Percentiles rank a stretch among this genome's conserved stretches.
Evolutionary conservation across 768 basidiomycete species (phyloP).

Genomic region (Boletus subcaerulescens): DNA sequence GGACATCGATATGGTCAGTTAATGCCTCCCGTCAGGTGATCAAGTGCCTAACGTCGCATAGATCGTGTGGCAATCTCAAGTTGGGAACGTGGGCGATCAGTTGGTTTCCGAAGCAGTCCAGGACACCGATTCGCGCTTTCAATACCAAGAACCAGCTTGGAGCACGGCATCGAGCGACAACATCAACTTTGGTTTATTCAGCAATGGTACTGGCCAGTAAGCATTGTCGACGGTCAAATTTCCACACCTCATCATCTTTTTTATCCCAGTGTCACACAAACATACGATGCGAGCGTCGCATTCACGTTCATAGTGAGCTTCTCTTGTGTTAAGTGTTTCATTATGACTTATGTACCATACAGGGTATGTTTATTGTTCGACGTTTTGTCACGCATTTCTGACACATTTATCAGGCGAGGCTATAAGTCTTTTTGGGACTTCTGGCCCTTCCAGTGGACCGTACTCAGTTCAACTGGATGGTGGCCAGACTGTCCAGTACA

Average conservation of each 20-base stretch:
- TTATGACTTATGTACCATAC: conserved; percentile 1
- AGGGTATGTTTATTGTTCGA: conserved; percentile 19
- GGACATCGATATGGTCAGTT: conserved; percentile 45
- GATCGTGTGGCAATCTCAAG: conserved; percentile 31
- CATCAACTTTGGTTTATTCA: conserved; percentile 37
- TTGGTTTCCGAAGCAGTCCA: conserved; percentile 22
- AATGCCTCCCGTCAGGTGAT: not conserved
- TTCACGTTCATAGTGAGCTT: conserved; percentile 41
- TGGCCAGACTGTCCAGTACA: conserved; percentile 19
- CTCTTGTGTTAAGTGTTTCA: not conserved
- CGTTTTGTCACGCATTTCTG: not conserved
- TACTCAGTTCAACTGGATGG: conserved; percentile 39
- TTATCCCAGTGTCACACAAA: conserved; percentile 33
- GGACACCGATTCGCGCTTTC: conserved; percentile 40
- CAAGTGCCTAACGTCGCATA: not conserved
- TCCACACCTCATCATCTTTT: not conserved
- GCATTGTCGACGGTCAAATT: not conserved
- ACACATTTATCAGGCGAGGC: conserved; percentile 34
- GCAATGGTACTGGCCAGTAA: conserved; percentile 44
- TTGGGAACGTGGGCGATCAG: conserved; percentile 15
- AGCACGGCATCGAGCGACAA: conserved; percentile 19
- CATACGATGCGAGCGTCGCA: conserved; percentile 32
- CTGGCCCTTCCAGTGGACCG: conserved; percentile 34
- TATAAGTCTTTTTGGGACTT: conserved; percentile 44
- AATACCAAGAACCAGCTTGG: conserved; percentile 40